Evolutionary conservation across 495 filamentous ascomycete genomes (phyloP).

Genomic region (Chaetomidium leptoderma): DNA sequence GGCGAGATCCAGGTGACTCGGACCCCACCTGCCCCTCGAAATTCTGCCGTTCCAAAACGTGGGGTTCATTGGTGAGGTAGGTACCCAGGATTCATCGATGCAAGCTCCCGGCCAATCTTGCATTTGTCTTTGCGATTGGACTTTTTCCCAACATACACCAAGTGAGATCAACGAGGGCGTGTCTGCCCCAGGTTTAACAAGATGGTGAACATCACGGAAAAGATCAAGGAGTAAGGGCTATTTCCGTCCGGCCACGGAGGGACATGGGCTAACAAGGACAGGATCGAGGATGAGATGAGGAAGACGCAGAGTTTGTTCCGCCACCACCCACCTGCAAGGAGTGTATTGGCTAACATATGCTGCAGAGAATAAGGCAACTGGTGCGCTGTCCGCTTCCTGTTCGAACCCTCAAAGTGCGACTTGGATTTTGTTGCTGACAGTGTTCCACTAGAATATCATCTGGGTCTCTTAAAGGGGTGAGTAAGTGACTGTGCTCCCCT

Average conservation of each 20-base stretch:
- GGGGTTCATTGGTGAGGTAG: constrained; percentile 19
- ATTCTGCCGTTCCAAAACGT: constrained; percentile 35
- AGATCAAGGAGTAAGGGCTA: constrained; percentile 90
- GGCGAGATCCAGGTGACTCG: neutral
- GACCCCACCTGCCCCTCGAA: constrained; percentile 26
- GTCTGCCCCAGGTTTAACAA: constrained; percentile 44
- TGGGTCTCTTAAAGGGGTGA: constrained; percentile 96
- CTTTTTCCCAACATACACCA: neutral
- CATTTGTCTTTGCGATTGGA: constrained; percentile 17
- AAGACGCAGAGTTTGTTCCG: constrained; percentile 81
- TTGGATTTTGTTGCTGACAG: neutral
- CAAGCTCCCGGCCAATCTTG: neutral
- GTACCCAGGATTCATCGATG: constrained; percentile 12
- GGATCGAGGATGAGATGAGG: constrained; percentile 99
- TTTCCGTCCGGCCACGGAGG: neutral
- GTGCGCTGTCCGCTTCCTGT: constrained; percentile 49
- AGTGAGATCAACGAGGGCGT: neutral
- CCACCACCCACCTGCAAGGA: neutral
- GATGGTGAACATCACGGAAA: constrained; percentile 99
- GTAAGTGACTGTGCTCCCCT: constrained; percentile 13
- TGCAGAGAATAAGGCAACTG: constrained; percentile 97
- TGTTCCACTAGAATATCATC: constrained; percentile 74
- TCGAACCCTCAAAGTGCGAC: too few relatives aligned
- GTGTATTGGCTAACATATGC: constrained; percentile 29
- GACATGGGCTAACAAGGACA: constrained; percentile 37